phyloP scores from a whole-genome alignment of 352 stramenopile species.

The Peronospora belbahrii region DNA sequence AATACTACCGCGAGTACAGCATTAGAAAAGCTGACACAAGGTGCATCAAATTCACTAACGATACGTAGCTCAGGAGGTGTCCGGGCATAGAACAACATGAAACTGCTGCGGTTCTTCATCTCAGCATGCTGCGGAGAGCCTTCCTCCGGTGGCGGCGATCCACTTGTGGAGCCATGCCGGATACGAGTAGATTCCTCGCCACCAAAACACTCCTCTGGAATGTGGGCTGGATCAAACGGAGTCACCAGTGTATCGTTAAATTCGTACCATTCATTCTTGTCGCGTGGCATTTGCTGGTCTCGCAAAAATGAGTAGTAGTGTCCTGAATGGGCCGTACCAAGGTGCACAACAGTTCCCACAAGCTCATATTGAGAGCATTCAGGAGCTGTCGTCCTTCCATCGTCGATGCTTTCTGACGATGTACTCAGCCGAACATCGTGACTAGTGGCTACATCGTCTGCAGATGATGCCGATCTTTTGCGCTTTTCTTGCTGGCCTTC shows the following conservation, averaged over 20 bases:
- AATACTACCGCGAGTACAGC: slow-evolving; percentile 34
- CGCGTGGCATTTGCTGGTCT: slow-evolving; percentile 39
- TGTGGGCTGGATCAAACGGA: slow-evolving; percentile 58
- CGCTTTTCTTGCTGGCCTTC: slow-evolving; percentile 71
- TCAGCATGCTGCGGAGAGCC: slow-evolving; percentile 16
- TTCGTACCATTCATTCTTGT: slow-evolving; percentile 62
- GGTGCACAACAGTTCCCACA: slow-evolving; percentile 82
- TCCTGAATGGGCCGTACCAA: slow-evolving; percentile 79
- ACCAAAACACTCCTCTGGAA: slow-evolving; percentile 70
- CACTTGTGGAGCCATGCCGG: slow-evolving; percentile 17
- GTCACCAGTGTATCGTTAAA: slow-evolving; percentile 85
- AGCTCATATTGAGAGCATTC: slow-evolving; percentile 86
- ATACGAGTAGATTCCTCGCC: slow-evolving; percentile 30
- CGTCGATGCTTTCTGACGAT: slow-evolving; percentile 14
- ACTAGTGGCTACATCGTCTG: slow-evolving; percentile 9
- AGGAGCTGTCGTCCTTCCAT: slow-evolving; percentile 33
- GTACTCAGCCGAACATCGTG: slow-evolving; percentile 26
- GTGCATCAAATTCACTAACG: slow-evolving; percentile 10
- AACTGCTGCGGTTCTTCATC: slow-evolving; percentile 83
- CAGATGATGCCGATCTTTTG: slow-evolving; percentile 19
- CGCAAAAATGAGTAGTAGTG: slow-evolving; percentile 88
- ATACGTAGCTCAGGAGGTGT: slow-evolving; percentile 34
- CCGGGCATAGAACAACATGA: slow-evolving; percentile 83
- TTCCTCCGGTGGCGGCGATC: slow-evolving; percentile 11
- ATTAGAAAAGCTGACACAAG: slow-evolving; percentile 20